phyloP scores from a whole-genome alignment of 2,329 filamentous ascomycete species.

The Neopestalotiopsis sp. region DNA sequence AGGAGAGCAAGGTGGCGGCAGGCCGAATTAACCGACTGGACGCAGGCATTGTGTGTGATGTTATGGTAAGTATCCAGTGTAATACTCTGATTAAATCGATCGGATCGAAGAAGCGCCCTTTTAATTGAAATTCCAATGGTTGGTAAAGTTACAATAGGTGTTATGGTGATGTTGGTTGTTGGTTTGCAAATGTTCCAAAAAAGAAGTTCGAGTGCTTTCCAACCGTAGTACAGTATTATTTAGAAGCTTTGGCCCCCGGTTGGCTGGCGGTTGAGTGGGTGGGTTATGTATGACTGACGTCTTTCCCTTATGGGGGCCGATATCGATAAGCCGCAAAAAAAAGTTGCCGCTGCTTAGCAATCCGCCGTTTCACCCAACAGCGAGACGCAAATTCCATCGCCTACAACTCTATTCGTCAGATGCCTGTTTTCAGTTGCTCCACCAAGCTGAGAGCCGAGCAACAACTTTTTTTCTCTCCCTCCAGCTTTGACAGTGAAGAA shows the following conservation, averaged over 20 bases:
- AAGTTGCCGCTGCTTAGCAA: constrained; percentile 15
- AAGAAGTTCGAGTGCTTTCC: background rate
- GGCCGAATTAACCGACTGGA: constrained; percentile 34
- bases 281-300: background rate
- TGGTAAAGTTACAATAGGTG: background rate
- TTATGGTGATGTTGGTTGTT: constrained; percentile 4
- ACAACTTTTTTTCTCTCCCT: background rate
- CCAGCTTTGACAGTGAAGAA: background rate
- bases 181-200: background rate
- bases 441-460: background rate
- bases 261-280: no score
- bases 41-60: constrained; percentile 20
- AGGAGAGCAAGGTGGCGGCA: constrained; percentile 31
- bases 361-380: background rate
- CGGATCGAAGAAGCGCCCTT: background rate
- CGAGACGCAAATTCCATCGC: constrained; percentile 17
- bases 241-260: background rate
- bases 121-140: background rate
- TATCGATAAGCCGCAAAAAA: constrained; percentile 17
- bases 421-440: background rate
- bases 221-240: background rate
- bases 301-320: constrained; percentile 10
- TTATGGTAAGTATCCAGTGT: no score
- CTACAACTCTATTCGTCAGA: constrained; percentile 11
- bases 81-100: no score